These are phyloP conservation scores for Peniophora sp. DNA, from an alignment of 1,284 basidiomycete genomes.

Conservation along the genomic window DNA sequence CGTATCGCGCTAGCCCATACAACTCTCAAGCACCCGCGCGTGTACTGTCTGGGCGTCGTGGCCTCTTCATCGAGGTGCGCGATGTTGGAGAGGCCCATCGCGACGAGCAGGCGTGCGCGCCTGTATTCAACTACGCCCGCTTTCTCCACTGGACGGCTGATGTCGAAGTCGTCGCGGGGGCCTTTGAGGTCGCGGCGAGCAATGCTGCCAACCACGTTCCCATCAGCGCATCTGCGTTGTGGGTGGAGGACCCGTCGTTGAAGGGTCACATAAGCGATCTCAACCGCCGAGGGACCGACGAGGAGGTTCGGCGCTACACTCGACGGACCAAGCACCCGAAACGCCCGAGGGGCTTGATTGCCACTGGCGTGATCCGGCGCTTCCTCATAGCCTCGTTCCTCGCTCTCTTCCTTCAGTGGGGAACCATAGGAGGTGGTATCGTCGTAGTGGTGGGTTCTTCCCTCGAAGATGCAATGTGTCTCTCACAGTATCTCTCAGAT, in stretches of 20 bases:
- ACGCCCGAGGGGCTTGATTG: slow-evolving; percentile 7
- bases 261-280: slow-evolving; percentile 7
- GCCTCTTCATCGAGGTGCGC: neutral
- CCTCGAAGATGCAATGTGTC: slow-evolving; percentile 6
- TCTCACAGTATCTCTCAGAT: neutral
- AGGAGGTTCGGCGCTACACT: neutral
- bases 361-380: slow-evolving; percentile 12
- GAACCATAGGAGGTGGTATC: slow-evolving; percentile 15
- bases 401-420: slow-evolving; percentile 18
- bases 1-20: neutral
- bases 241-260: neutral
- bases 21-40: neutral
- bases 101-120: slow-evolving; percentile 14
- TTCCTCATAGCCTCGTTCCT: slow-evolving; percentile 14
- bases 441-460: slow-evolving; percentile 14
- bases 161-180: slow-evolving; percentile 12
- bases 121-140: slow-evolving; percentile 19
- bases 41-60: neutral
- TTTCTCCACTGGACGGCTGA: slow-evolving; percentile 14
- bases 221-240: neutral
- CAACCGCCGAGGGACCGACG: slow-evolving; percentile 4
- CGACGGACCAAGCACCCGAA: slow-evolving; percentile 9
- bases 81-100: neutral
- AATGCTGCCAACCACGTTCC: slow-evolving; percentile 3
- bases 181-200: slow-evolving; percentile 12